These are phyloP conservation scores for Orbilia ellipsospora DNA, from an alignment of 2,329 filamentous ascomycete genomes.

Conservation along the genomic window DNA sequence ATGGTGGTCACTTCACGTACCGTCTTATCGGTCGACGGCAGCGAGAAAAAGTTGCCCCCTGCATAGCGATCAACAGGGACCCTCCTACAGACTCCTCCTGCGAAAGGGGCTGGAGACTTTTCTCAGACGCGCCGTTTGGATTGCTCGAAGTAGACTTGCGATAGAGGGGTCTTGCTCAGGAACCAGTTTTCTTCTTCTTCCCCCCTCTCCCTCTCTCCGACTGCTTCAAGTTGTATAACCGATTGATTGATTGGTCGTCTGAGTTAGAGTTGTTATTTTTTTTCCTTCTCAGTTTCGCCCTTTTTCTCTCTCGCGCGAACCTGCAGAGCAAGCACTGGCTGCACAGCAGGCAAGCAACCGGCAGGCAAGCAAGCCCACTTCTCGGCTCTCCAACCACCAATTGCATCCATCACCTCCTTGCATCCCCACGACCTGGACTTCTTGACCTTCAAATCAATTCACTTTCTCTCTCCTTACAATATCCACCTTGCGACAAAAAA, in stretches of 20 bases:
- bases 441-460: not conserved
- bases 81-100: constrained; percentile 19
- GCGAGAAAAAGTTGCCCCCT: constrained; percentile 31
- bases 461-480: constrained; percentile 33
- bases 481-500: constrained; percentile 25
- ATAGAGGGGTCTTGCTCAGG: constrained; percentile 28
- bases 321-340: constrained; percentile 7
- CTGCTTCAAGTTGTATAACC: constrained; percentile 42
- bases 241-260: constrained; percentile 3
- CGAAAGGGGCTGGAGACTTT: constrained; percentile 44
- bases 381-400: constrained; percentile 36
- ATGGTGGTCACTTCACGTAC: not conserved
- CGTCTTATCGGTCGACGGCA: constrained; percentile 51
- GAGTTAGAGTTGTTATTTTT: not conserved
- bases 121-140: constrained; percentile 44
- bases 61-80: constrained; percentile 53
- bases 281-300: constrained; percentile 30
- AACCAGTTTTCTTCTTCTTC: constrained; percentile 22
- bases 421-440: constrained; percentile 30
- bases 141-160: constrained; percentile 20
- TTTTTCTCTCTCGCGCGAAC: constrained; percentile 52
- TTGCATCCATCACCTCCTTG: constrained; percentile 21
- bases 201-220: constrained; percentile 50
- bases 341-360: too few relatives aligned
- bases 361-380: constrained; percentile 21